Evolutionary conservation across 352 stramenopile genomes (phyloP).

Genomic region (Globisporangium viniferum): DNA sequence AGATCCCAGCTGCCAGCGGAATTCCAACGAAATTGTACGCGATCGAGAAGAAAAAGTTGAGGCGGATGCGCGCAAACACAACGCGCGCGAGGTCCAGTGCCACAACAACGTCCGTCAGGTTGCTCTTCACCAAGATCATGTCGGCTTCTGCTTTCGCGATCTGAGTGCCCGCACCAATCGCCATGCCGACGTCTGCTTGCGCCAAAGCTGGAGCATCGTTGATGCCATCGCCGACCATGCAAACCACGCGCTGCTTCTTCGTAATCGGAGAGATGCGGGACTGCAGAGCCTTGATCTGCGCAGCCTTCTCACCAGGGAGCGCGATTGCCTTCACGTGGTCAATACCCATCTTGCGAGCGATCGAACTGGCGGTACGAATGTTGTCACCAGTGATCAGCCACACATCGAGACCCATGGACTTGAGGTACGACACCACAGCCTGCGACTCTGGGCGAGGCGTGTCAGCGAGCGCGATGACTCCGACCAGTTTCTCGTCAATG

Average conservation of each 20-base stretch:
- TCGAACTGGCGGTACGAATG: constrained; percentile 85
- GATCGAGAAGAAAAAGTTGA: constrained; percentile 89
- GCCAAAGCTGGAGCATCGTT: constrained; percentile 94
- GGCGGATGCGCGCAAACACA: constrained; percentile 77
- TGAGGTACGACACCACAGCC: constrained; percentile 68
- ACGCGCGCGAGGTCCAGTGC: constrained; percentile 77
- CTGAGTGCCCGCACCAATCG: constrained; percentile 89
- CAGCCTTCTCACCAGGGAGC: constrained; percentile 93
- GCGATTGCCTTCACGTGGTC: constrained; percentile 84
- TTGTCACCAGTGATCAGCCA: constrained; percentile 93
- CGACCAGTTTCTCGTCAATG: constrained; percentile 62
- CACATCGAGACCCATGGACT: constrained; percentile 79
- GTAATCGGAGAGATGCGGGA: constrained; percentile 67
- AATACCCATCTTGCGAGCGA: constrained; percentile 90
- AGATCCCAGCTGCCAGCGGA: constrained; percentile 77
- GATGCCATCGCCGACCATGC: constrained; percentile 94
- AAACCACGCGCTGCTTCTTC: constrained; percentile 77
- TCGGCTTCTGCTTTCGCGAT: constrained; percentile 86
- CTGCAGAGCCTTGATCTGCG: constrained; percentile 87
- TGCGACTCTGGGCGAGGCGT: constrained; percentile 71
- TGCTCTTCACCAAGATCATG: constrained; percentile 88
- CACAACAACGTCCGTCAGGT: constrained; percentile 80
- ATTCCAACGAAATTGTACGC: constrained; percentile 86
- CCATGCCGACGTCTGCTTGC: constrained; percentile 91
- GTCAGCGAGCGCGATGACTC: constrained; percentile 76